Conservation (phyloP, 495 filamentous ascomycete species). For the Friedmanniomyces endolithicus region DNA sequence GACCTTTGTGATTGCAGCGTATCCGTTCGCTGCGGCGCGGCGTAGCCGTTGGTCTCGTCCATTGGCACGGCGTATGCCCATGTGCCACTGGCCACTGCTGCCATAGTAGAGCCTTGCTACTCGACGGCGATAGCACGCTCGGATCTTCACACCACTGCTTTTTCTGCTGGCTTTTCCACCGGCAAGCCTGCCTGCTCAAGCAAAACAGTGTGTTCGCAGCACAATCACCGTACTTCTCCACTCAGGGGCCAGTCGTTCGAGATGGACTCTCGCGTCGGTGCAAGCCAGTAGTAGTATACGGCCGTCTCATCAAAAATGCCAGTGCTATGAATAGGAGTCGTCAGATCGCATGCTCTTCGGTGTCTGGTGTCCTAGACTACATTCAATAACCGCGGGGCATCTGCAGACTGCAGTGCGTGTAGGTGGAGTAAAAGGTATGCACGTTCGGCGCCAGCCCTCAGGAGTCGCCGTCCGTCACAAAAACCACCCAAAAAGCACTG, state of each 20-base stretch:
- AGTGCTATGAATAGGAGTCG: background rate
- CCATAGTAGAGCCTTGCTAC: background rate
- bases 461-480: background rate
- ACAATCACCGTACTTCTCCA: too few relatives aligned
- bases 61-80: conserved; percentile 10
- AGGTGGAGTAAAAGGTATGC: background rate
- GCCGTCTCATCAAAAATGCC: background rate
- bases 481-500: background rate
- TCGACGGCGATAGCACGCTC: background rate
- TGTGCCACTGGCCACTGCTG: background rate
- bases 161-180: background rate
- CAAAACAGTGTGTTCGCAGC: too few relatives aligned
- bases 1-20: background rate
- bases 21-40: background rate
- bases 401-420: background rate
- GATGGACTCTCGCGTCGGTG: too few relatives aligned
- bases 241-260: too few relatives aligned
- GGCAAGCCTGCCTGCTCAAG: background rate
- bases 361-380: background rate
- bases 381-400: background rate
- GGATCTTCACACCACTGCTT: background rate
- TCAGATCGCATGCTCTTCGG: background rate
- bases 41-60: conserved; percentile 8
- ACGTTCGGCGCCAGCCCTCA: background rate
- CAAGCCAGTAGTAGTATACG: too few relatives aligned